Evolutionary conservation across 2,329 filamentous ascomycete genomes (phyloP).

Genomic region (Lecanicillium sp.): DNA sequence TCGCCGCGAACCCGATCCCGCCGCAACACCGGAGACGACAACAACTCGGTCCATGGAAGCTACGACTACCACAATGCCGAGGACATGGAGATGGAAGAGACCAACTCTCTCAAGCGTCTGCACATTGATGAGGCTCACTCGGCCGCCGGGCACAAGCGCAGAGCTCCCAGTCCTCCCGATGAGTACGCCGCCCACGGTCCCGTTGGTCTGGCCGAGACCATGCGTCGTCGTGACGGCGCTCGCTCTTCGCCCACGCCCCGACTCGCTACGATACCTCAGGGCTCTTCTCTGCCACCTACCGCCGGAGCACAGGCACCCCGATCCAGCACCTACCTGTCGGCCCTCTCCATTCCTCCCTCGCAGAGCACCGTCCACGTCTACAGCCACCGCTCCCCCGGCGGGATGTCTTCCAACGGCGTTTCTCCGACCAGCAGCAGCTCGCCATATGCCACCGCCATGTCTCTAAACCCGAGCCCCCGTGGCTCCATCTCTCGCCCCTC

Average conservation of each 20-base stretch:
- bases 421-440: constrained; percentile 46
- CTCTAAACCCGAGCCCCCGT: constrained; percentile 44
- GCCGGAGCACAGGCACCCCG: constrained; percentile 35
- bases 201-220: constrained; percentile 35
- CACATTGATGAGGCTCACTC: constrained; percentile 42
- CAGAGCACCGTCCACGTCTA: constrained; percentile 32
- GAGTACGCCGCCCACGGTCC: constrained; percentile 37
- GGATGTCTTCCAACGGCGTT: constrained; percentile 41
- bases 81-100: constrained; percentile 49
- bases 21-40: constrained; percentile 49
- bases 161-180: constrained; percentile 50
- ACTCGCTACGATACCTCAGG: constrained; percentile 40
- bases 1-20: constrained; percentile 40
- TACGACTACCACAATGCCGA: constrained; percentile 34
- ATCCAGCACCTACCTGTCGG: constrained; percentile 43
- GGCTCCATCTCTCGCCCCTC: constrained; percentile 38
- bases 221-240: constrained; percentile 42
- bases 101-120: constrained; percentile 42
- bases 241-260: constrained; percentile 49
- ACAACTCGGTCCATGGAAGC: constrained; percentile 38
- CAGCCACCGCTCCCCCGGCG: constrained; percentile 38
- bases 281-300: constrained; percentile 37
- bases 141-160: constrained; percentile 44
- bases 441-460: constrained; percentile 43
- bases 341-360: constrained; percentile 35